Conservation (phyloP, 2,329 filamentous ascomycete genomes). For the Phialophora verrucosa region DNA sequence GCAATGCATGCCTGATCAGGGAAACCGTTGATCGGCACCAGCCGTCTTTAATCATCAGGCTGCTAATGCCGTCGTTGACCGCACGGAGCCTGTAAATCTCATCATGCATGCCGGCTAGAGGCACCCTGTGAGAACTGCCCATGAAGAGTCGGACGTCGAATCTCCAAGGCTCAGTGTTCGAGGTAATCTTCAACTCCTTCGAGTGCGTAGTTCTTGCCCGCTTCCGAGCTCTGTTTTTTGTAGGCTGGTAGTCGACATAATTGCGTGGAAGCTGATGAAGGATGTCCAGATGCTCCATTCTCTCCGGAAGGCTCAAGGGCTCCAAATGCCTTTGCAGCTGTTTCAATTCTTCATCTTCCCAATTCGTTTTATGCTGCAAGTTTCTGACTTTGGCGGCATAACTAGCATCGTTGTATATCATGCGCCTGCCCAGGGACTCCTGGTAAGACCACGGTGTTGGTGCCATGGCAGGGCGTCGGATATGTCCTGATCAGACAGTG, state of each 20-base stretch:
- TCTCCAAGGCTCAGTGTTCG: constrained; percentile 9
- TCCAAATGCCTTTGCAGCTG: constrained; percentile 3
- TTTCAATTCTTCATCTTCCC: constrained; percentile 5
- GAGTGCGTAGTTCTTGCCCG: not conserved
- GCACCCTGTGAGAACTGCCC: constrained; percentile 5
- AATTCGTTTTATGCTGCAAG: not conserved
- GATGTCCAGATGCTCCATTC: constrained; percentile 12
- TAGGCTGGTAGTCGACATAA: constrained; percentile 5
- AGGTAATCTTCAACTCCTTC: constrained; percentile 2
- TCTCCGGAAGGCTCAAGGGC: constrained; percentile 3
- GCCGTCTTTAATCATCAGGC: not conserved
- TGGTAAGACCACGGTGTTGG: constrained; percentile 2
- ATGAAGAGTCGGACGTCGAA: constrained; percentile 11
- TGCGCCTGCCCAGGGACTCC: not conserved
- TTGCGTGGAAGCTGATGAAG: constrained; percentile 2
- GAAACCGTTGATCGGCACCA: constrained; percentile 1
- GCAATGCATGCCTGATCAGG: constrained; percentile 8
- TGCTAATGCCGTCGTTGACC: constrained; percentile 5
- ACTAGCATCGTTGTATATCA: not conserved
- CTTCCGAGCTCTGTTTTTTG: not conserved
- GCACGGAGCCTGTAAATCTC: constrained; percentile 4
- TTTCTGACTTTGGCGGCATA: not conserved
- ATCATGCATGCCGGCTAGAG: not conserved
- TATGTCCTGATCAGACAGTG: not conserved
- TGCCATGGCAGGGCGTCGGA: not conserved